Evolutionary conservation across 345 rosid species (phyloP).

Genomic region (Aquilaria malaccensis): DNA sequence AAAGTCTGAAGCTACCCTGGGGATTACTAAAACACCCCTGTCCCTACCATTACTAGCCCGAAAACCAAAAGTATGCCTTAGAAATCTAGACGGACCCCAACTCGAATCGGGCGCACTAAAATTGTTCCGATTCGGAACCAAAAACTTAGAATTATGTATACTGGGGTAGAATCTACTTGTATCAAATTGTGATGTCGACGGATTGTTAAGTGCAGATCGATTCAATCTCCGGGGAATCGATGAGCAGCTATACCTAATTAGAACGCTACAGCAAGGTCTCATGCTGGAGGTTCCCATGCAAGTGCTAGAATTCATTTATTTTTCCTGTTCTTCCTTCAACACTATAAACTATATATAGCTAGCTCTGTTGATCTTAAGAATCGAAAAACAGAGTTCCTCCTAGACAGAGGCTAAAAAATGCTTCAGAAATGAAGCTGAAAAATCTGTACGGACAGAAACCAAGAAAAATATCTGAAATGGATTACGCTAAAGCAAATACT

Average conservation of each 20-base stretch:
- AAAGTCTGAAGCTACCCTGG: constrained; percentile 60
- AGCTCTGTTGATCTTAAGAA: constrained; percentile 31
- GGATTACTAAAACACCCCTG: constrained; percentile 75
- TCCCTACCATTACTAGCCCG: constrained; percentile 22
- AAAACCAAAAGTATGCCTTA: constrained; percentile 13
- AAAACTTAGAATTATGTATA: constrained; percentile 16
- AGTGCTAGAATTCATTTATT: constrained; percentile 42
- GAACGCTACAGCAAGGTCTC: constrained; percentile 77
- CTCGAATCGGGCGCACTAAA: constrained; percentile 53
- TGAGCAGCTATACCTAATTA: constrained; percentile 44
- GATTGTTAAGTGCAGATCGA: constrained; percentile 25
- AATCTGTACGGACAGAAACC: too few relatives aligned
- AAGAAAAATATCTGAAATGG: neutral
- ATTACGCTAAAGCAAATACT: constrained; percentile 10
- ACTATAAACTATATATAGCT: constrained; percentile 1
- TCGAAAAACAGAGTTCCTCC: constrained; percentile 20
- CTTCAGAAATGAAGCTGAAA: too few relatives aligned
- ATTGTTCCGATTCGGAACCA: constrained; percentile 36
- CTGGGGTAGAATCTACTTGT: constrained; percentile 25
- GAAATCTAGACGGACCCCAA: constrained; percentile 30
- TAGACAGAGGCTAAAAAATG: too few relatives aligned
- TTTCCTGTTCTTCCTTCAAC: neutral
- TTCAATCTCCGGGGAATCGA: constrained; percentile 31
- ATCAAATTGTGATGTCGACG: constrained; percentile 47
- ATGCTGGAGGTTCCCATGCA: constrained; percentile 58